Base-by-base conservation (phyloP, 169 alveolate species). In the Cryptosporidium canis region DNA sequence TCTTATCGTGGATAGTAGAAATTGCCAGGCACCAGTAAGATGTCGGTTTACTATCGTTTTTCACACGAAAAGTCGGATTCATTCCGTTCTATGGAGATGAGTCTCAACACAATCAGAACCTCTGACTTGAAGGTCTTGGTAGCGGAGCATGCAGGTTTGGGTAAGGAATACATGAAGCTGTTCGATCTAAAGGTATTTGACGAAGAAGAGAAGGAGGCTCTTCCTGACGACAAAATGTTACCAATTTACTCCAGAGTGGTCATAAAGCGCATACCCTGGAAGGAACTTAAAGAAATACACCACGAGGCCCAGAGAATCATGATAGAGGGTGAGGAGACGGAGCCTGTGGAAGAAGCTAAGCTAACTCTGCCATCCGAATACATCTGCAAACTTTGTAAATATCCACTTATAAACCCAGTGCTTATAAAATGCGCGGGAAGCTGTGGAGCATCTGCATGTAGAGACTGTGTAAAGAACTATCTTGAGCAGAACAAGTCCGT, bases 401-500 rank as follows among this genome's bases (percentile, higher is more conserved):
- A 31, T 39, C 87, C 87, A 5, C 87, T 77, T 11, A 6, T 77
- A 1, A 77, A 77, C 45, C 87, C 87, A 14, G 87, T 77, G 3
- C 55, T 77, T 14, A 61, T 77, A n/a, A 77, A 77, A 58, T 77
- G 87, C 35, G 63, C 63, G 12, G 87, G 87, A 14, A 61, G 87
- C 61, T 77, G 87, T 61, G 87, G 87, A 21, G 72, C 87, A 3
- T 77, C 87, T 39, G 87, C 87, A 7, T 77, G 87, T 21, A 77
- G 87, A 24, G 87, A 77, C 31, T 77, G 87, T 77, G 87, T 77
- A n/a, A 55, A 77, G 47, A 55, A 61, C 51, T 77, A 77, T 39
- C 47, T 77, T 5, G 87, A 77, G 65, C 44, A 77, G 43, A 77
- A 77, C 37, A 77, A 77, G 41, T 16, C 70, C 2, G 77, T 77